phyloP scores from a whole-genome alignment of 768 basidiomycete genomes.

The Neoboletus brunneissimus region DNA sequence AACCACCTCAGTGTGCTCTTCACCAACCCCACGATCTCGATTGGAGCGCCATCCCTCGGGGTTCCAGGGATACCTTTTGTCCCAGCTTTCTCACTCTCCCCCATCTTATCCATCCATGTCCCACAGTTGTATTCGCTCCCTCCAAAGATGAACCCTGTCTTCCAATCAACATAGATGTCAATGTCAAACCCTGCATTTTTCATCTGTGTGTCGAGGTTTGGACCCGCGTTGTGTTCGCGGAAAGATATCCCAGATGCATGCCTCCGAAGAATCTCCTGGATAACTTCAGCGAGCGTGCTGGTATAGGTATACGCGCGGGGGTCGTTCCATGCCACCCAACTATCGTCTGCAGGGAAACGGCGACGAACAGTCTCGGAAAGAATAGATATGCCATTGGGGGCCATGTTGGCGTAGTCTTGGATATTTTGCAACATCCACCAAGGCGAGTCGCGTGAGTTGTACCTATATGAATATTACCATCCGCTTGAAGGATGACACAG shows the following conservation, averaged over 20 bases:
- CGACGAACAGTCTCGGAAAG: conserved; percentile 81
- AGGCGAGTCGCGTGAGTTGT: conserved; percentile 96
- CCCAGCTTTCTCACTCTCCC: conserved; percentile 85
- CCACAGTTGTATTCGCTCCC: conserved; percentile 87
- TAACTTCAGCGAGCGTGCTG: conserved; percentile 86
- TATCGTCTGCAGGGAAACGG: conserved; percentile 93
- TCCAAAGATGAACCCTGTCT: conserved; percentile 84
- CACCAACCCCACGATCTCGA: conserved; percentile 91
- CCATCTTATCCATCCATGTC: conserved; percentile 99
- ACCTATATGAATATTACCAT: conserved; percentile 40
- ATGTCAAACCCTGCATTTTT: conserved; percentile 89
- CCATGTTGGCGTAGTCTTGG: conserved; percentile 84
- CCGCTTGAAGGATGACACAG: background rate
- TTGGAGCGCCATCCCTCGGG: conserved; percentile 91
- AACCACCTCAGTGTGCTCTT: conserved; percentile 95
- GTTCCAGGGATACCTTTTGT: conserved; percentile 96
- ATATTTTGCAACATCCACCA: conserved; percentile 99
- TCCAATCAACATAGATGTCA: conserved; percentile 93
- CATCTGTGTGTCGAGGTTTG: conserved; percentile 98
- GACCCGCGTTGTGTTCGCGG: conserved; percentile 94
- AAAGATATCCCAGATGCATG: conserved; percentile 92
- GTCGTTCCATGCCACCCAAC: conserved; percentile 92
- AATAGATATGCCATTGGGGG: conserved; percentile 80
- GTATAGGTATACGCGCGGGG: conserved; percentile 76
- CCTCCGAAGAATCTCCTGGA: conserved; percentile 94